Base-by-base conservation (phyloP, 345 rosid genomes). In the Rubroshorea leprosula region DNA sequence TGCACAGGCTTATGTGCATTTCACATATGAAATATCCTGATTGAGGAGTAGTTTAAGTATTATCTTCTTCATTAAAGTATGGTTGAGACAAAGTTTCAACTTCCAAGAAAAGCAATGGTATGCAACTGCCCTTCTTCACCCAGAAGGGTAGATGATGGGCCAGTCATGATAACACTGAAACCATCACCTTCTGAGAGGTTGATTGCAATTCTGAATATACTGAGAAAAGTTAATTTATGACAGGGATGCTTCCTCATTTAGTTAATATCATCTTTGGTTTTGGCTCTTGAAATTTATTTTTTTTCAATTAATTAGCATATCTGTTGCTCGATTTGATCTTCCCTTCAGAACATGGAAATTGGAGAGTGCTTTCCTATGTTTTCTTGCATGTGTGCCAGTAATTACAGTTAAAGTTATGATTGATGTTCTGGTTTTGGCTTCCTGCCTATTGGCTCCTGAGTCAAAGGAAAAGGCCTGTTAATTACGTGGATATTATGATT, bases 391-490 rank as follows among this genome's bases (percentile, higher is more conserved):
- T 35, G 12, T 4, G 41, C 12, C 41, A 35, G 41, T 35, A 35
- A 35, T 35, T 35, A 10, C 41, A 6, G 6, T 35, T 35, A 35
- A 35, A 35, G 25, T 21, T 49, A 19, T 5, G 25, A 49, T 19
- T 49, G 5, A 21, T 24, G 21, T 50, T 49, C 27, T 50, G 54
- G 16, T 50, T 44, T 44, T 50, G 54, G 15, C 17, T 20, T 4
- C 5, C 24, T 49, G 53, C 14, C 12, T 22, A 2, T 63, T 58
- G 51, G 54, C 27, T 61, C 49, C 41, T 51, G 22, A 8, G 24
- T 58, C 38, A 23, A 23, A 22, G 26, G 50, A 55, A 46, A 61
- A 38, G 19, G 8, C 26, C 10, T 31, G 29, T 49, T 31, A 21
- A 9, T 25, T 22, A 15, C 18, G 50, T 22, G 44, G 11, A 35